Percentiles rank a stretch among this genome's conserved stretches.
Evolutionary conservation across 768 basidiomycete genomes (phyloP).

Genomic region (button mushroom (Agaricus bisporus)): DNA sequence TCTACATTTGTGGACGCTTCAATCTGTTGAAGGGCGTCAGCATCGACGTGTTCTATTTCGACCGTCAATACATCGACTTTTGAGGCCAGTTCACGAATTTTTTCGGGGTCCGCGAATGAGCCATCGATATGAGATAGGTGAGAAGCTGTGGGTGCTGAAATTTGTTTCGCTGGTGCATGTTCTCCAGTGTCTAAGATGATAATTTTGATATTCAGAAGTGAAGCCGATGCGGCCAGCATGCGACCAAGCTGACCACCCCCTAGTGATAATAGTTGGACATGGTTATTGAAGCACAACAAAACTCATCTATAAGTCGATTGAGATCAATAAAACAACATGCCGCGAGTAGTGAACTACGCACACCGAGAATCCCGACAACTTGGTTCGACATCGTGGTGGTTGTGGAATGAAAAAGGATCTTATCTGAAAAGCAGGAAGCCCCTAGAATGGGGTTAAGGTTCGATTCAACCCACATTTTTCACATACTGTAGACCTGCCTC

Average conservation of each 20-base stretch:
- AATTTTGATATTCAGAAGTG: slow-evolving; percentile 77
- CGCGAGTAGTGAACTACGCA: slow-evolving; percentile 27
- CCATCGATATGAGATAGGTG: slow-evolving; percentile 73
- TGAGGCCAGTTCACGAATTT: slow-evolving; percentile 72
- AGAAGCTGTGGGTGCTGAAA: slow-evolving; percentile 50
- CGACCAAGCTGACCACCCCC: slow-evolving; percentile 97
- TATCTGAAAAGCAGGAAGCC: not conserved
- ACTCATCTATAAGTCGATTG: slow-evolving; percentile 5
- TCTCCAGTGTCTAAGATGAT: slow-evolving; percentile 81
- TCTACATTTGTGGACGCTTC: slow-evolving; percentile 27
- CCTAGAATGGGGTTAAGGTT: slow-evolving; percentile 4
- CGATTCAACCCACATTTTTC: not conserved
- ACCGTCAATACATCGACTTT: slow-evolving; percentile 87
- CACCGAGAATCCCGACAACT: slow-evolving; percentile 47
- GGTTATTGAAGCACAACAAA: slow-evolving; percentile 7
- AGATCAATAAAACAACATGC: slow-evolving; percentile 1
- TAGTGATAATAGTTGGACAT: slow-evolving; percentile 25
- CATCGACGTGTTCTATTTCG: slow-evolving; percentile 96
- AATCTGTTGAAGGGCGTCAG: slow-evolving; percentile 60
- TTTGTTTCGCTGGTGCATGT: slow-evolving; percentile 85
- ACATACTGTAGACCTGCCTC: not conserved
- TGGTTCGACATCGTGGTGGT: slow-evolving; percentile 33
- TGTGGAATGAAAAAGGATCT: not conserved
- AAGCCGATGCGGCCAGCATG: slow-evolving; percentile 90
- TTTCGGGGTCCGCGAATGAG: slow-evolving; percentile 73